Conservation (phyloP, 2,329 filamentous ascomycete species). For the Diaporthe vaccinii region DNA sequence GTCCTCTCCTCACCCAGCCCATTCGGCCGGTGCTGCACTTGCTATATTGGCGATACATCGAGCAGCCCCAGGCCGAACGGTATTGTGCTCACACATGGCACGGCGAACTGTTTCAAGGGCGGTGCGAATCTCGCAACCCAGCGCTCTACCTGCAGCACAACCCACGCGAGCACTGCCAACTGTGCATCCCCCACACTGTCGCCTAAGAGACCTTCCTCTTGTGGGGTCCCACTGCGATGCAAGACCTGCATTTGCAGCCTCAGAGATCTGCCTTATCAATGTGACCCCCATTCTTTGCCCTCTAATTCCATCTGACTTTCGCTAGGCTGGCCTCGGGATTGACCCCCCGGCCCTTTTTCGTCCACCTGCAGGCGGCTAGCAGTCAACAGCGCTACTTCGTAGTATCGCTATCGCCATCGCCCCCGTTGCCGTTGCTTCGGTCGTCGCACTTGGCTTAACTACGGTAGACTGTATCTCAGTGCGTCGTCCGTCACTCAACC, state of each 20-base stretch:
- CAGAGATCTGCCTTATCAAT: slow-evolving; percentile 35
- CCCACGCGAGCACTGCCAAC: not conserved
- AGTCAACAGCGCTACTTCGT: slow-evolving; percentile 7
- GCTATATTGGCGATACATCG: not conserved
- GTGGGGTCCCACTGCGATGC: slow-evolving; percentile 22
- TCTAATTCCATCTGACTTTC: slow-evolving; percentile 12
- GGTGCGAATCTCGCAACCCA: not conserved
- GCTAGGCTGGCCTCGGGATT: slow-evolving; percentile 8
- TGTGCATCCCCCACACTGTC: slow-evolving; percentile 21
- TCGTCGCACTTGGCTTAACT: slow-evolving; percentile 6
- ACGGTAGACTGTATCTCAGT: not conserved
- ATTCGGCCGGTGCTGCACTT: slow-evolving; percentile 2
- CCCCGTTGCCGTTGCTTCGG: not conserved
- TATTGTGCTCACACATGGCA: not conserved
- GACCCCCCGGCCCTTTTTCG: slow-evolving; percentile 10
- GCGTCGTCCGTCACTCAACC: not conserved
- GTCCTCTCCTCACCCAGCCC: not conserved
- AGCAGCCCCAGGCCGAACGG: not conserved
- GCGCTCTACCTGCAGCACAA: slow-evolving; percentile 23
- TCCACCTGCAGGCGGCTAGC: slow-evolving; percentile 11
- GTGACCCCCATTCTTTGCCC: slow-evolving; percentile 16
- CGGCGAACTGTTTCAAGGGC: not conserved
- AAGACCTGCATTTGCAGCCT: slow-evolving; percentile 31
- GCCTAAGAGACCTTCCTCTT: slow-evolving; percentile 32
- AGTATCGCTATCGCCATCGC: slow-evolving; percentile 2